Conservation (phyloP, 2,329 filamentous ascomycete species). For the Zymoseptoria tritici region DNA sequence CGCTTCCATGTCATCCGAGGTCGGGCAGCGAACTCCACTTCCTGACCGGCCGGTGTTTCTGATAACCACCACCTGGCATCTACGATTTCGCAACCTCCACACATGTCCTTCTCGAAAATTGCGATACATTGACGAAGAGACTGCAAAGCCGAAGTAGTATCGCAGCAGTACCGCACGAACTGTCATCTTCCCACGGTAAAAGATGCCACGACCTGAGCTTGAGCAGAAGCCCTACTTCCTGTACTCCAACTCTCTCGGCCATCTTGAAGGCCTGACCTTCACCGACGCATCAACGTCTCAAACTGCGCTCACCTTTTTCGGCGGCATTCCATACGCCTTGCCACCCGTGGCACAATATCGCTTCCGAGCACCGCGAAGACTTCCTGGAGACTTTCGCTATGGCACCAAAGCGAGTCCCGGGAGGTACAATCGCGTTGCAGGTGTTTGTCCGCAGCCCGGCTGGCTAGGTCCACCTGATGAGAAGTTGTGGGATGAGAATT, state of each 20-base stretch:
- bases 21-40: background rate
- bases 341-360: conserved; percentile 42
- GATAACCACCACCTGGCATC: background rate
- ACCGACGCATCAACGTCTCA: conserved; percentile 12
- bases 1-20: background rate
- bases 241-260: conserved; percentile 27
- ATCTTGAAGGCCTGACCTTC: conserved; percentile 44
- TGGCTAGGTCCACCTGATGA: conserved; percentile 19
- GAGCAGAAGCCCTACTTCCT: background rate
- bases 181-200: background rate
- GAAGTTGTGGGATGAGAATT: conserved; percentile 45
- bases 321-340: conserved; percentile 49
- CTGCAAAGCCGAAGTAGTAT: background rate
- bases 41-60: background rate
- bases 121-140: background rate
- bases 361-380: conserved; percentile 42
- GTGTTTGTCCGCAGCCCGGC: conserved; percentile 46
- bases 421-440: conserved; percentile 34
- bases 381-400: conserved; percentile 45
- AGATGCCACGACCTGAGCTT: background rate
- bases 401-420: conserved; percentile 44
- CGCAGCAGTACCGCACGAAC: background rate
- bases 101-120: background rate
- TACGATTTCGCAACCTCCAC: background rate
- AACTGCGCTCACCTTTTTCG: conserved; percentile 45